Conservation (phyloP, 768 basidiomycete genomes). For the Dioszegia hungarica region DNA sequence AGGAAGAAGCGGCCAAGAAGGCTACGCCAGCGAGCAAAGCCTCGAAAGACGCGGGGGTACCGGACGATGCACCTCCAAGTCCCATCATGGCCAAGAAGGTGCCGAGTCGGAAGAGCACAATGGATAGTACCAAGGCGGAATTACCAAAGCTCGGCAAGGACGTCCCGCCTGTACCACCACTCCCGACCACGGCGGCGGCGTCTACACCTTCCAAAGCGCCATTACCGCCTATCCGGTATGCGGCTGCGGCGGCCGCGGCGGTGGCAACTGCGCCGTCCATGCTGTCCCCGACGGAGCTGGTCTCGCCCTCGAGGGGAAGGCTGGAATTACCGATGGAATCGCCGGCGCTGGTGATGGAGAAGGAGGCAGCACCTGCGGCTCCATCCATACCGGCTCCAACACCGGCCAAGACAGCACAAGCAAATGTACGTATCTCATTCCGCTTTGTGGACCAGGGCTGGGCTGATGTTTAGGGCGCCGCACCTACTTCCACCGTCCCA, state of each 20-base stretch:
- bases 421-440: slow-evolving; percentile 17
- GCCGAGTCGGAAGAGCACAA: slow-evolving; percentile 40
- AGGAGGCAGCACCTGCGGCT: neutral
- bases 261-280: slow-evolving; percentile 41
- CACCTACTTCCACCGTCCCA: slow-evolving; percentile 5
- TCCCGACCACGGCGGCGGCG: slow-evolving; percentile 49
- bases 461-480: slow-evolving; percentile 22
- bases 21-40: slow-evolving; percentile 19
- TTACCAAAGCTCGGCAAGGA: slow-evolving; percentile 49
- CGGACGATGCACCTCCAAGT: slow-evolving; percentile 34
- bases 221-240: slow-evolving; percentile 81
- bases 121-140: slow-evolving; percentile 30
- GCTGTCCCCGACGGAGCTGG: slow-evolving; percentile 5
- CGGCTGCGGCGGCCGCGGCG: slow-evolving; percentile 78
- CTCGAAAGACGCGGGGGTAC: neutral
- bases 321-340: slow-evolving; percentile 10
- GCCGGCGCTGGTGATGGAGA: slow-evolving; percentile 5
- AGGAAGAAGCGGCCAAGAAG: slow-evolving; percentile 31
- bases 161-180: slow-evolving; percentile 22
- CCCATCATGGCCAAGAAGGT: slow-evolving; percentile 43
- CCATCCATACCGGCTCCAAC: slow-evolving; percentile 2
- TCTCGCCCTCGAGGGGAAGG: slow-evolving; percentile 3
- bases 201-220: slow-evolving; percentile 50
- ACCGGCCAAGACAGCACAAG: slow-evolving; percentile 1
- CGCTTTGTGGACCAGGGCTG: neutral